phyloP scores from a whole-genome alignment of 345 rosid genomes.

The Rhodomyrtus tomentosa region DNA sequence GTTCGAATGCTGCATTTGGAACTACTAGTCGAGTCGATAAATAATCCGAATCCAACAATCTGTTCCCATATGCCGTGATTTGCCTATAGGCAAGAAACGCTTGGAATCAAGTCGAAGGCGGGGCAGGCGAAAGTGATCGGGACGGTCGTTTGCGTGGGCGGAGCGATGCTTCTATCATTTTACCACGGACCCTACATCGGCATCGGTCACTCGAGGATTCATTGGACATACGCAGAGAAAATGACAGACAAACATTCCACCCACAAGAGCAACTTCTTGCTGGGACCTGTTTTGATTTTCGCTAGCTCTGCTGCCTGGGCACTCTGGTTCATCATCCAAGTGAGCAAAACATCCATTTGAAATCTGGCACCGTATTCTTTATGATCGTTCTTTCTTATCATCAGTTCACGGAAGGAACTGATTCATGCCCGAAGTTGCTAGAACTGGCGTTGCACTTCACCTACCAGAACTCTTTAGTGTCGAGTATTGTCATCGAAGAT shows the following conservation, averaged over 20 bases:
- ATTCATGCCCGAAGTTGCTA: background rate
- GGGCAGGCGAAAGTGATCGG: conserved; percentile 82
- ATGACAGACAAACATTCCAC: conserved; percentile 5
- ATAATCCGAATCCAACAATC: background rate
- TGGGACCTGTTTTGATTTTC: conserved; percentile 59
- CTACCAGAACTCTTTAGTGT: background rate
- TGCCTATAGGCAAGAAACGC: conserved; percentile 51
- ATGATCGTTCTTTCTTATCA: background rate
- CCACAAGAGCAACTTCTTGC: conserved; percentile 18
- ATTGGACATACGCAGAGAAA: conserved; percentile 53
- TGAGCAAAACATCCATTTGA: background rate
- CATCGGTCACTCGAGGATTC: conserved; percentile 57
- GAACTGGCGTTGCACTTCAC: background rate
- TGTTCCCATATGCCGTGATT: background rate
- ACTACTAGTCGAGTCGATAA: no score
- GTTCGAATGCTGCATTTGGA: background rate
- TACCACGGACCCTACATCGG: conserved; percentile 59
- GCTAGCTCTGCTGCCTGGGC: conserved; percentile 57
- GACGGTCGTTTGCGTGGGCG: conserved; percentile 66
- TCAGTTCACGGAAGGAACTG: background rate
- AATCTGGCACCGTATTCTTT: background rate
- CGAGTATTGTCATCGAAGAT: background rate
- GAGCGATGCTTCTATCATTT: conserved; percentile 85
- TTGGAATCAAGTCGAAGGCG: conserved; percentile 40
- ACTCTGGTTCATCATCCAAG: conserved; percentile 76